Conservation (phyloP, 306 rosid species). For the Corylus avellana region DNA sequence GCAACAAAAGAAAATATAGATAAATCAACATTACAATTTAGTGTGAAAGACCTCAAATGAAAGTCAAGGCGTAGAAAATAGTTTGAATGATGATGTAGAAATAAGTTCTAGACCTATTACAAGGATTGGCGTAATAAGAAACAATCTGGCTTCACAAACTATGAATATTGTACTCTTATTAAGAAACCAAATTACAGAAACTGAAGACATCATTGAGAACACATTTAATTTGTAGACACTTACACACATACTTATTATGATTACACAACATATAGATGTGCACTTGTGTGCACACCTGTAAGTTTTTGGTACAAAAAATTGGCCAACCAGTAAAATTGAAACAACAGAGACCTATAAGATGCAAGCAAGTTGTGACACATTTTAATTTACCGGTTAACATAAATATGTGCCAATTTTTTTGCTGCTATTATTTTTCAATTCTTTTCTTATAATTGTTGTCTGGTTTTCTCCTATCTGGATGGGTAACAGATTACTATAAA, state of each 20-base stretch:
- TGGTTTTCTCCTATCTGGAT: background rate
- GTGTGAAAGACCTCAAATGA: background rate
- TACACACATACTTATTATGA: background rate
- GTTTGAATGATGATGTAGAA: background rate
- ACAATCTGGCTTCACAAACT: background rate
- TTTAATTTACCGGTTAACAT: background rate
- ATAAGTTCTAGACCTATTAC: background rate
- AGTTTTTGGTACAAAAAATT: background rate
- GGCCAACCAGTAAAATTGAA: background rate
- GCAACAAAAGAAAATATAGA: too few relatives aligned
- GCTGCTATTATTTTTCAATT: background rate
- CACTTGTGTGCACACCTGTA: background rate
- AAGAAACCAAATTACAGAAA: background rate
- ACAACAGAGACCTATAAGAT: background rate
- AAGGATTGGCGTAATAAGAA: background rate
- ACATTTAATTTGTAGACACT: background rate
- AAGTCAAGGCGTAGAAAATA: background rate
- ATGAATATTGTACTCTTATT: background rate
- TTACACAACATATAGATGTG: background rate
- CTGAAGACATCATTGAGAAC: background rate
- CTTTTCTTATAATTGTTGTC: constrained; percentile 2
- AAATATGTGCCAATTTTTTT: background rate
- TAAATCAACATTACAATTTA: background rate
- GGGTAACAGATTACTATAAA: background rate
- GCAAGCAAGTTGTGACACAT: background rate